Evolutionary conservation across 2,329 filamentous ascomycete species (phyloP), one percentile per base, ranked within the genome.

Genomic region (Botrytis paeoniae): DNA sequence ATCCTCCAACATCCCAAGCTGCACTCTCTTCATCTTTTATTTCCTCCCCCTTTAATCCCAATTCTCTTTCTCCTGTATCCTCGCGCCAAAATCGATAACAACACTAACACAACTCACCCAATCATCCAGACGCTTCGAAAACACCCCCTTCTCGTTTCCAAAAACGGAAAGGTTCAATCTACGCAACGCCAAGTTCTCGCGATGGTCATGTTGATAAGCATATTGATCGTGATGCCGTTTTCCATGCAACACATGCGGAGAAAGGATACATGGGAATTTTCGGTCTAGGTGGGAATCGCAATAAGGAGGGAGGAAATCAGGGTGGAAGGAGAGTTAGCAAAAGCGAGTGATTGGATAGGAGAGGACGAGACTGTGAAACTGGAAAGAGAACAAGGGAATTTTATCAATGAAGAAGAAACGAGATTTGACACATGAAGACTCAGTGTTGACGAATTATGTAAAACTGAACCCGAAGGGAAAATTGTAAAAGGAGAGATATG

Each of bases 121-220:
- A 14, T 10, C n/a, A 35, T 20, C 18, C 29, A 73, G 71, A 73
- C 48, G 71, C 71, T 39, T 69, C 64, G 25, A 73, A 73, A 57
- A 73, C 71, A 14, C 71, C 71, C 32, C 72, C 72, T 10, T 70
- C 65, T 32, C 88, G 88, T 64, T 92, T 92, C 83, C 90, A 92
- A 81, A 91, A 91, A 82, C 87, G 88, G 79, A 89, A 90, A 82
- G 90, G 90, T 72, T 91, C 88, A 79, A 90, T 92, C 81, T 91
- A 89, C 80, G 88, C 89, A 64, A 92, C 90, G 14, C 89, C 88
- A 3, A 84, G 84, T 78, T 90, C 88, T 37, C 86, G 89, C 73
- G 90, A 92, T 80, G 89, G 89, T 29, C 89, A 91, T 79, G 83
- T 91, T 69, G 87, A 89, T 78, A 85, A 84, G 73, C 89, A 89